Conservation (phyloP, 805 yeast genomes). For the Saccharomycopsis fermentans region DNA sequence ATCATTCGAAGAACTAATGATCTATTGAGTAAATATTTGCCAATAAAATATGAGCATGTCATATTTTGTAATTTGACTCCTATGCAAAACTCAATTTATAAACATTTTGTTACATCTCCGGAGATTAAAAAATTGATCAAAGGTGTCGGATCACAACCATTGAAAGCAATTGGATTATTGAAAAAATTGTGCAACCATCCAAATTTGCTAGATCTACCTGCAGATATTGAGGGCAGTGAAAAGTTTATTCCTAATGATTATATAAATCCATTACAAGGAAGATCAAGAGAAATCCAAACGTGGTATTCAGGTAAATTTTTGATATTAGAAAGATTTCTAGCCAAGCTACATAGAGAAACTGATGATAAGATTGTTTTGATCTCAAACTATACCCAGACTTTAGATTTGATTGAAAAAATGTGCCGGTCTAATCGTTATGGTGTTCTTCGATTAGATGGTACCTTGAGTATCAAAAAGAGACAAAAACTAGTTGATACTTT, state of each 20-base stretch:
- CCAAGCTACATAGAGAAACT: constrained; percentile 66
- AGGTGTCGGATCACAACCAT: constrained; percentile 70
- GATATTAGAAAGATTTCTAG: constrained; percentile 75
- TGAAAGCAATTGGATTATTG: constrained; percentile 79
- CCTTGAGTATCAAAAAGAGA: constrained; percentile 83
- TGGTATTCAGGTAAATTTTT: constrained; percentile 81
- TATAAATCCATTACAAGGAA: constrained; percentile 38
- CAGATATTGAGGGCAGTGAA: constrained; percentile 66
- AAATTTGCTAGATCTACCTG: constrained; percentile 63
- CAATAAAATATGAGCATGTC: constrained; percentile 94
- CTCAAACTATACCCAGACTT: constrained; percentile 89
- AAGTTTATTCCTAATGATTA: constrained; percentile 68
- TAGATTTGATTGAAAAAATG: constrained; percentile 80
- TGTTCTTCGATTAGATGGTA: constrained; percentile 76
- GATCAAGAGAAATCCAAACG: constrained; percentile 64
- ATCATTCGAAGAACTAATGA: constrained; percentile 95
- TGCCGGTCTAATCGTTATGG: constrained; percentile 74
- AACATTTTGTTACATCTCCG: constrained; percentile 68
- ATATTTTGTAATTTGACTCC: constrained; percentile 81
- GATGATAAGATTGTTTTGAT: constrained; percentile 92
- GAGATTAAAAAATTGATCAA: constrained; percentile 58
- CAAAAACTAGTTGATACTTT: constrained; percentile 87
- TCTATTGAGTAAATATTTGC: constrained; percentile 83
- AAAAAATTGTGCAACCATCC: constrained; percentile 95
- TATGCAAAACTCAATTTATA: constrained; percentile 62